Evolutionary conservation across 306 rosid species (phyloP), one percentile per base, ranked within the genome.

Genomic region (Pueraria montana): DNA sequence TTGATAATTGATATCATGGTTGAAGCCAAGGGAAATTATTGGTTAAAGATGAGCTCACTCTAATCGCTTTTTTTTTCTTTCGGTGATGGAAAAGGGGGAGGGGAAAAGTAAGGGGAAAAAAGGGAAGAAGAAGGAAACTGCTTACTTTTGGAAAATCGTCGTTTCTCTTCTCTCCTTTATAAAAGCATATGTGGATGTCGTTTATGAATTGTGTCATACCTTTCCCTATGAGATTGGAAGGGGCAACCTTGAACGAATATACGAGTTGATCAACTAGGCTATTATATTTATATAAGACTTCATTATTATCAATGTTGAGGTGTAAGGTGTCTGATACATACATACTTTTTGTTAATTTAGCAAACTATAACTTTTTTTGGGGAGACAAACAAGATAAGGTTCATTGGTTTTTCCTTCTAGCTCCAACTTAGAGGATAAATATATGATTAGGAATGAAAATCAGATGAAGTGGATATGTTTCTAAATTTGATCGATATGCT

Each of bases 191-290:
- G 49, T 46, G 43, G 46, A 79, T 67, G 76, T 81, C 76, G 80
- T 82, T 77, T 73, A 61, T 74, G 40, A 21, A 42, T n/a, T n/a
- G n/a, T 45, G 59, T 70, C 84, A 78, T 74, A 14, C 53, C 64
- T 81, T 84, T 81, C 84, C 80, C 86, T 73, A 68, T 65, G 86
- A 48, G 77, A 62, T 81, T 40, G 86, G 84, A 84, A 87, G 79
- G 32, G 82, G 38, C 77, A 80, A 17, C 20, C 38, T 79, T 64
- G 46, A 34, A 65, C 23, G 24, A 77, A 62, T 21, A 17, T 42
- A 72, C 38, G 17, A 56, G 17, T 74, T 58, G 16, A 78, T 77
- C 81, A 66, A 74, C 42, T 62, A 24, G 78, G 18, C 49, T 24
- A 78, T 69, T 36, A 74, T 30, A 72, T 40, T 40, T 79, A 66